Percentiles rank a stretch among this genome's conserved stretches.
phyloP scores from a whole-genome alignment of 768 basidiomycete species.

The Xerocomus spinulosus region DNA sequence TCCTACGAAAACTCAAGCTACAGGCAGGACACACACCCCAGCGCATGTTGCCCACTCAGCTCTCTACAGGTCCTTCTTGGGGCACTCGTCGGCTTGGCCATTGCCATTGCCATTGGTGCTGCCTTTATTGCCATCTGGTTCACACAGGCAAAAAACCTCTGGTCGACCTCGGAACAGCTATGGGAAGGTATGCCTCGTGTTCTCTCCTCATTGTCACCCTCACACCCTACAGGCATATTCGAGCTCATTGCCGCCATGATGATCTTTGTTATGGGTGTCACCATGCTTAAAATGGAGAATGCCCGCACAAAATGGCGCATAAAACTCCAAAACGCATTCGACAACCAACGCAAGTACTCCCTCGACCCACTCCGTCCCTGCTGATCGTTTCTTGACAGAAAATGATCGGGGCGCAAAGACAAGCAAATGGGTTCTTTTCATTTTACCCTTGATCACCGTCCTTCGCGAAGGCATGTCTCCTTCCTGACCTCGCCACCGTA shows the following conservation, averaged over 20 bases:
- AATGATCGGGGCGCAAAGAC: conserved; percentile 47
- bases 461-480: conserved; percentile 72
- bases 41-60: background rate
- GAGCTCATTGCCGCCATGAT: conserved; percentile 67
- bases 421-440: conserved; percentile 83
- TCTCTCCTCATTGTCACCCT: background rate
- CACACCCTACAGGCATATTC: conserved; percentile 49
- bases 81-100: conserved; percentile 63
- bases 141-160: conserved; percentile 81
- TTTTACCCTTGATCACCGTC: conserved; percentile 88
- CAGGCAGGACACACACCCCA: conserved; percentile 39
- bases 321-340: conserved; percentile 80
- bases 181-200: conserved; percentile 72
- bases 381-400: conserved; percentile 23
- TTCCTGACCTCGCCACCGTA: too few species aligned
- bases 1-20: conserved; percentile 65
- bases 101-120: conserved; percentile 81
- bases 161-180: conserved; percentile 76
- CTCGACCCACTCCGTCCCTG: background rate
- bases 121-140: conserved; percentile 96
- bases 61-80: conserved; percentile 69
- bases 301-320: conserved; percentile 93
- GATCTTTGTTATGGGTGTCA: conserved; percentile 91
- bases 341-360: conserved; percentile 43
- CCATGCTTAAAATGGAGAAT: conserved; percentile 93